Conservation (phyloP, 176 grass and related monocot species). For the Cenchrus fungigraminus region DNA sequence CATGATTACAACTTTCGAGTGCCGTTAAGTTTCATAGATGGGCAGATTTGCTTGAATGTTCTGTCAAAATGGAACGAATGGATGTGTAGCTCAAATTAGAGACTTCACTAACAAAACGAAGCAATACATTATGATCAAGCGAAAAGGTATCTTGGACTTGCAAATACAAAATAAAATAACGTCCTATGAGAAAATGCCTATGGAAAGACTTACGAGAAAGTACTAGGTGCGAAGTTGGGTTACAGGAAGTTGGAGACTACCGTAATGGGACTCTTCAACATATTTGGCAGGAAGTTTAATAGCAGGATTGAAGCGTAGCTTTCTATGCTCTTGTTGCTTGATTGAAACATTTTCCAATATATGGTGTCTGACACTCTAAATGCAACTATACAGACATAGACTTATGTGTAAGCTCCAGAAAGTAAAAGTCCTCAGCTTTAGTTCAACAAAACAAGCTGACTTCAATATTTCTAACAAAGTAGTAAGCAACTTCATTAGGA, state of each 20-base stretch:
- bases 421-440: not conserved
- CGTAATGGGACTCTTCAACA: no score
- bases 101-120: not conserved
- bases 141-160: not conserved
- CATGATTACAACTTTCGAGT: conserved; percentile 46
- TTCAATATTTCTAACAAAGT: not conserved
- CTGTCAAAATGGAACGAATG: not conserved
- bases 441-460: not conserved
- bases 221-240: no score
- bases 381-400: not conserved
- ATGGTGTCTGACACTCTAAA: no score
- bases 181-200: no score
- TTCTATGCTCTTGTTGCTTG: no score
- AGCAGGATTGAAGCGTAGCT: no score
- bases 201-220: no score
- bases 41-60: conserved; percentile 13
- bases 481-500: not conserved
- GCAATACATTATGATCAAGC: not conserved
- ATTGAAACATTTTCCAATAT: no score
- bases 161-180: no score
- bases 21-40: not conserved
- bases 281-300: no score
- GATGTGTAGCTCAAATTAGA: conserved; percentile 10
- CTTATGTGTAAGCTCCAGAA: not conserved
- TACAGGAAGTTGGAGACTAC: no score